These are phyloP conservation scores for Ustilago tritici DNA, from an alignment of 1,284 basidiomycete genomes.

Conservation along the genomic window DNA sequence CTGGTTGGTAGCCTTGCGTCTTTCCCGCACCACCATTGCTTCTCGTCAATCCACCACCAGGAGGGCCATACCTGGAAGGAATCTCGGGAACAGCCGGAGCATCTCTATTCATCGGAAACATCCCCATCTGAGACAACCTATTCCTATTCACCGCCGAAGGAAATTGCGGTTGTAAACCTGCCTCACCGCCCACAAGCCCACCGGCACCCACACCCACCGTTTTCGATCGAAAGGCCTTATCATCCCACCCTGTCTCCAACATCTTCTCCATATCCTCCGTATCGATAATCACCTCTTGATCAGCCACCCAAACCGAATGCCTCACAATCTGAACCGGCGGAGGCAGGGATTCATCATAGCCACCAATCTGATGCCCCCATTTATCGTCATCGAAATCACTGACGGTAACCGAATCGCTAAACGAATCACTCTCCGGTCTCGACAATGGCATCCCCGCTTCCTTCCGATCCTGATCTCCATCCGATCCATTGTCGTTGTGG, in stretches of 20 bases:
- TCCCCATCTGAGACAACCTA: slow-evolving; percentile 41
- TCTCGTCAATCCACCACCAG: not conserved
- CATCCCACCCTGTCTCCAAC: slow-evolving; percentile 62
- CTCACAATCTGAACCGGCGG: slow-evolving; percentile 61
- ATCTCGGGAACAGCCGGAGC: slow-evolving; percentile 50
- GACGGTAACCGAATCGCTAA: slow-evolving; percentile 39
- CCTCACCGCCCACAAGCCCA: not conserved
- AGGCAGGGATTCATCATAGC: slow-evolving; percentile 62
- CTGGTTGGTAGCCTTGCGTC: slow-evolving; percentile 26
- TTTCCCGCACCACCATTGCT: slow-evolving; percentile 4
- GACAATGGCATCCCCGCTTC: slow-evolving; percentile 37
- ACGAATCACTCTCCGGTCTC: slow-evolving; percentile 47
- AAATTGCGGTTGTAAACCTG: slow-evolving; percentile 30
- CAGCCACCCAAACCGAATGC: slow-evolving; percentile 59
- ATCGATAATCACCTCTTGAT: slow-evolving; percentile 56
- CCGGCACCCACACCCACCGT: not conserved
- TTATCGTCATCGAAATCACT: slow-evolving; percentile 82
- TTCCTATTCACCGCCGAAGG: slow-evolving; percentile 40
- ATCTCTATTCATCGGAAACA: slow-evolving; percentile 32
- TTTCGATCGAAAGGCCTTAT: slow-evolving; percentile 40
- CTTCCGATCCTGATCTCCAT: slow-evolving; percentile 51
- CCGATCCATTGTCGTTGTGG: slow-evolving; percentile 73
- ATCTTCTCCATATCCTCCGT: slow-evolving; percentile 63
- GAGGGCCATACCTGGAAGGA: slow-evolving; percentile 36
- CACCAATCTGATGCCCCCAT: slow-evolving; percentile 78